phyloP scores from a whole-genome alignment of 371 early-diverging fungal genomes.

The Lichtheimia ramosa region DNA sequence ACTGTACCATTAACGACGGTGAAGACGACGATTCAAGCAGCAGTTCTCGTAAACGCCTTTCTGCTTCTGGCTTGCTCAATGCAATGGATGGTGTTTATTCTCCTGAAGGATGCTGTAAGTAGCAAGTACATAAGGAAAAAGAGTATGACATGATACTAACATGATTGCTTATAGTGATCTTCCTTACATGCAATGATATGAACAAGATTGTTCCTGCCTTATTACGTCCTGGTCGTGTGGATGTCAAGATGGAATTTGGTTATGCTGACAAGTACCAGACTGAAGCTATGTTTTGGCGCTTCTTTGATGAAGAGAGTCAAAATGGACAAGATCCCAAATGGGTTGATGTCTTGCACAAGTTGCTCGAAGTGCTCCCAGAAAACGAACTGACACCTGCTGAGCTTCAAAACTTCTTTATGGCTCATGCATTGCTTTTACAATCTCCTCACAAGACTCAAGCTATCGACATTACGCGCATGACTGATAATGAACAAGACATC shows the following conservation, averaged over 20 bases:
- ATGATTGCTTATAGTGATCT: constrained; percentile 51
- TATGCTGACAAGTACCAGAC: constrained; percentile 73
- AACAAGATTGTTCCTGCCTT: constrained; percentile 92
- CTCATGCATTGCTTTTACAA: constrained; percentile 11
- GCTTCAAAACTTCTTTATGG: constrained; percentile 40
- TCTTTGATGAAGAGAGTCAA: constrained; percentile 20
- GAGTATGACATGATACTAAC: not conserved
- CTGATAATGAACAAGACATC: constrained; percentile 3
- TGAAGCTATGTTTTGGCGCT: constrained; percentile 52
- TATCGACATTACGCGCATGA: constrained; percentile 7
- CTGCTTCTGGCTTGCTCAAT: constrained; percentile 90
- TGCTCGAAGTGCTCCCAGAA: constrained; percentile 22
- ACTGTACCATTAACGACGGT: constrained; percentile 33
- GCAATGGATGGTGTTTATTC: constrained; percentile 94
- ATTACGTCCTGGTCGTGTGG: constrained; percentile 95
- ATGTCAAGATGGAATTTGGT: constrained; percentile 82
- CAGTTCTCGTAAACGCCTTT: constrained; percentile 58
- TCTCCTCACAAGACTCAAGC: not conserved
- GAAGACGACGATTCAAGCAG: constrained; percentile 4
- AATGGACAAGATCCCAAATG: not conserved
- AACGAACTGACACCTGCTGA: constrained; percentile 47
- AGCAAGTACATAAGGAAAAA: not conserved
- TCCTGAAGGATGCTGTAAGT: constrained; percentile 74
- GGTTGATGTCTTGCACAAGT: constrained; percentile 6
- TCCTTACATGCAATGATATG: constrained; percentile 97